Evolutionary conservation across 1,139 yeast species (phyloP), one percentile per base, ranked within the genome.

Genomic region (Ogataea hybrid): DNA sequence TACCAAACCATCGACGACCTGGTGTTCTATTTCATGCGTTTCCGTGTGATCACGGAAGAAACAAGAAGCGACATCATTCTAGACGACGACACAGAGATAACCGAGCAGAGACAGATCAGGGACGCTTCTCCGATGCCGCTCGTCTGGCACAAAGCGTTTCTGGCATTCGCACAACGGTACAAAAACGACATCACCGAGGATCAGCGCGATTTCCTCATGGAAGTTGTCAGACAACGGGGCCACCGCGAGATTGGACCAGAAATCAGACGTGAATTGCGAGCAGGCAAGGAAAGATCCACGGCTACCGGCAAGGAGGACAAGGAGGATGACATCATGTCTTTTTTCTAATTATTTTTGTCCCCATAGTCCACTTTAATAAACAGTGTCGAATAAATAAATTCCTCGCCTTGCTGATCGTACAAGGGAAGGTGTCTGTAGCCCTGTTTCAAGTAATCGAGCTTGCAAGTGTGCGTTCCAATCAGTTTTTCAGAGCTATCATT

Each of bases 161-260:
- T 92, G 46, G 84, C 94, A 3, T 94, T 92, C 70, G 95, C 97
- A 32, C 97, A 90, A 69, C 77, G 96, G 52, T 92, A 92, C 65
- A 92, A 92, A 66, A 90, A 92, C 63, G 98, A 92, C 70, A 87
- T 92, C 47, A 92, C 98, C 12, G 96, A 88, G 57, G 98, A 94
- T 62, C 99, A 92, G 71, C 77, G 96, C 61, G 98, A 92, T 56
- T 88, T 90, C 65, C 70, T 92, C 49, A 68, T 92, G 60, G 97
- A 92, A 56, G 90, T 96, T 3, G 79, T 89, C 15, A 84, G 96
- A 66, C 90, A 84, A 62, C 84, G 96, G 65, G 83, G 83, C 41
- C 99, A 92, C 61, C 84, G 75, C 51, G 84, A 82, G 23, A 86
- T 92, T 49, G 94, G 97, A 2, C 95, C 96, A 2, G 98, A 90